These are phyloP conservation scores for Wickerhamiella cacticola DNA, from an alignment of 805 yeast species.

Conservation along the genomic window DNA sequence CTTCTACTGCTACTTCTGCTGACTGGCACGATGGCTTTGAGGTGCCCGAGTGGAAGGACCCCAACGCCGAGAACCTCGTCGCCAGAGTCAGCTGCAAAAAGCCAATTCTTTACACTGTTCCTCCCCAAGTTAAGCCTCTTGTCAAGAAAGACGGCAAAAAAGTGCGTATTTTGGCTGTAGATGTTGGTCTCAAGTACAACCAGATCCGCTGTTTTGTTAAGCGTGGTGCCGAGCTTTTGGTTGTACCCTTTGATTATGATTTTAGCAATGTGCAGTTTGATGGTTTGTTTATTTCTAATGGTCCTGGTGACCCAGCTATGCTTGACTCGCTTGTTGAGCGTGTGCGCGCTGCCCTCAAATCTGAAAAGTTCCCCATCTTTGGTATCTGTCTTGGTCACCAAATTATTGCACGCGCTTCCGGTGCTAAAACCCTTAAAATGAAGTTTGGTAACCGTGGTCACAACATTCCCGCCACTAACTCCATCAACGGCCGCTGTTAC, in stretches of 20 bases:
- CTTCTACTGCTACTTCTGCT: slow-evolving; percentile 23
- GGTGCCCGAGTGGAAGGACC: slow-evolving; percentile 83
- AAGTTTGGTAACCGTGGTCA: slow-evolving; percentile 99
- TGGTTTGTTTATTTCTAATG: slow-evolving; percentile 92
- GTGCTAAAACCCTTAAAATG: slow-evolving; percentile 83
- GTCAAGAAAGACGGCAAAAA: slow-evolving; percentile 57
- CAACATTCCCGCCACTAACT: slow-evolving; percentile 89
- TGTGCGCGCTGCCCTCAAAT: slow-evolving; percentile 44
- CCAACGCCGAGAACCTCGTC: slow-evolving; percentile 82
- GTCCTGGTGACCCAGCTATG: slow-evolving; percentile 98
- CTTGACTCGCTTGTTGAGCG: slow-evolving; percentile 55
- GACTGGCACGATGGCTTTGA: slow-evolving; percentile 56
- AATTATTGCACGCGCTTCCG: slow-evolving; percentile 85
- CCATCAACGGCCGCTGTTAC: slow-evolving; percentile 88
- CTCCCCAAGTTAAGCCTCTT: slow-evolving; percentile 33
- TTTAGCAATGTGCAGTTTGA: slow-evolving; percentile 71
- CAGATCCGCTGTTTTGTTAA: slow-evolving; percentile 93
- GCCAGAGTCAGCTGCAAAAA: slow-evolving; percentile 71
- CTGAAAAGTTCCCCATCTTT: slow-evolving; percentile 74
- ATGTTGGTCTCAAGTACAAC: slow-evolving; percentile 96
- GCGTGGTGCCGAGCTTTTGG: slow-evolving; percentile 91
- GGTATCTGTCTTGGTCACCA: slow-evolving; percentile 99
- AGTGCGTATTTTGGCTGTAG: slow-evolving; percentile 77
- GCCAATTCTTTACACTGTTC: slow-evolving; percentile 69
- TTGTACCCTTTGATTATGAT: slow-evolving; percentile 93